A percentile compares a stretch with the other conserved stretches of the same genome.
Conservation (phyloP, 2,329 filamentous ascomycete genomes). For the Fusarium neocosmosporiellum region DNA sequence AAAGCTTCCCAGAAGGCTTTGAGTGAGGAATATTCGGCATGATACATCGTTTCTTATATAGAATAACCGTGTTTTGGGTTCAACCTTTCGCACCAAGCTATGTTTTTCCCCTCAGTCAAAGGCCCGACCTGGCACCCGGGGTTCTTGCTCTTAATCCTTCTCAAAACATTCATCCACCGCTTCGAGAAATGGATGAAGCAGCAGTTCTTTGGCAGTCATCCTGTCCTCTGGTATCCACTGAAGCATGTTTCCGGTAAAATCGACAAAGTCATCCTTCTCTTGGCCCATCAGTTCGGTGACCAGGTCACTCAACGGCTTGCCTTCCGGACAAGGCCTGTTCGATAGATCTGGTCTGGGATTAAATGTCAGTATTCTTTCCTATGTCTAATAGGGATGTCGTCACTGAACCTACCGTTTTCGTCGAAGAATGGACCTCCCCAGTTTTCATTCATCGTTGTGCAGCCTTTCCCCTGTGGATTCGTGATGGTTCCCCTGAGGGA, state of each 20-base stretch:
- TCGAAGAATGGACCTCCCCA: conserved; percentile 38
- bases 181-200: conserved; percentile 38
- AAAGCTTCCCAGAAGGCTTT: too few relatives aligned
- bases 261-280: conserved; percentile 38
- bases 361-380: not conserved
- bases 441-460: conserved; percentile 35
- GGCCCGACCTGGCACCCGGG: too few relatives aligned
- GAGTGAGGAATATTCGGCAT: too few relatives aligned
- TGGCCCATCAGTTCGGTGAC: conserved; percentile 30
- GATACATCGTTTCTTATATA: too few relatives aligned
- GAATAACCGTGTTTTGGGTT: too few relatives aligned
- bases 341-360: conserved; percentile 10
- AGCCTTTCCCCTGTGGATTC: conserved; percentile 1
- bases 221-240: conserved; percentile 42
- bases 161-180: not conserved
- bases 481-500: conserved; percentile 1
- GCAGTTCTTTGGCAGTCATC: conserved; percentile 37
- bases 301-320: conserved; percentile 16
- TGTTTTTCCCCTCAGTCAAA: too few relatives aligned
- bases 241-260: conserved; percentile 39
- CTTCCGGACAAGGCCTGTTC: conserved; percentile 15
- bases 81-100: too few relatives aligned
- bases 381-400: not conserved
- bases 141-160: not conserved
- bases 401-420: conserved; percentile 7